Evolutionary conservation across 2,329 filamentous ascomycete genomes (phyloP).

Genomic region (Diaporthe ampelina): DNA sequence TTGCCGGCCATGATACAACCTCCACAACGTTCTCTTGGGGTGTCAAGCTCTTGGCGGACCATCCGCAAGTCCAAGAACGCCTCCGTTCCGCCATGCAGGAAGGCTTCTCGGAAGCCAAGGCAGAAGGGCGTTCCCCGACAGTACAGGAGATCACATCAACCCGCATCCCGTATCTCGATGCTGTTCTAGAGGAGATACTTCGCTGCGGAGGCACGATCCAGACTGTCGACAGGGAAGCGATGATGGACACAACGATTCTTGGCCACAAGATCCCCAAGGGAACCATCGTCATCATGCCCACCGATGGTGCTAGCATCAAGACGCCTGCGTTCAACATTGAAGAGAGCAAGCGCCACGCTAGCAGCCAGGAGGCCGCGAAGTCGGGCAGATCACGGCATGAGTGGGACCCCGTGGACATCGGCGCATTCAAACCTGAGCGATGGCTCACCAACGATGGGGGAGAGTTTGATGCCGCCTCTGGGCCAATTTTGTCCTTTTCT

Average conservation of each 20-base stretch:
- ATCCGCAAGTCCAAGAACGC: constrained; percentile 54
- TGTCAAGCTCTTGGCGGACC: constrained; percentile 55
- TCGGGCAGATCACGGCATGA: background rate
- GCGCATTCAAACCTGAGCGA: background rate
- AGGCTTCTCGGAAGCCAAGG: constrained; percentile 54
- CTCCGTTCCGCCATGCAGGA: constrained; percentile 56
- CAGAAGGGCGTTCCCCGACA: constrained; percentile 48
- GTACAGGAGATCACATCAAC: constrained; percentile 50
- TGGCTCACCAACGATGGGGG: background rate
- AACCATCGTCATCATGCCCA: constrained; percentile 57
- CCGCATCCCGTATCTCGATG: constrained; percentile 59
- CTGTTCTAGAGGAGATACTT: constrained; percentile 59
- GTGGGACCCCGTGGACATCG: background rate
- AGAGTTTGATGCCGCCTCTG: constrained; percentile 44
- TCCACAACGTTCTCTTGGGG: constrained; percentile 58
- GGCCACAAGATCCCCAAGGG: constrained; percentile 56
- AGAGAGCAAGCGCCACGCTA: background rate
- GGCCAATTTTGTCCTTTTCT: constrained; percentile 46
- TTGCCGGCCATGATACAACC: constrained; percentile 59
- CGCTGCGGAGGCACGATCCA: constrained; percentile 61
- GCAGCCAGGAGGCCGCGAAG: background rate
- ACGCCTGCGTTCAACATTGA: background rate
- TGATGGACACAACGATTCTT: constrained; percentile 54
- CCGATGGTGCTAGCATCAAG: constrained; percentile 46
- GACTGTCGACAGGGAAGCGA: constrained; percentile 57